Percentiles rank a stretch among this genome's conserved stretches.
Evolutionary conservation across 495 filamentous ascomycete genomes (phyloP).

Genomic region (Aspergillus olivimuriae): DNA sequence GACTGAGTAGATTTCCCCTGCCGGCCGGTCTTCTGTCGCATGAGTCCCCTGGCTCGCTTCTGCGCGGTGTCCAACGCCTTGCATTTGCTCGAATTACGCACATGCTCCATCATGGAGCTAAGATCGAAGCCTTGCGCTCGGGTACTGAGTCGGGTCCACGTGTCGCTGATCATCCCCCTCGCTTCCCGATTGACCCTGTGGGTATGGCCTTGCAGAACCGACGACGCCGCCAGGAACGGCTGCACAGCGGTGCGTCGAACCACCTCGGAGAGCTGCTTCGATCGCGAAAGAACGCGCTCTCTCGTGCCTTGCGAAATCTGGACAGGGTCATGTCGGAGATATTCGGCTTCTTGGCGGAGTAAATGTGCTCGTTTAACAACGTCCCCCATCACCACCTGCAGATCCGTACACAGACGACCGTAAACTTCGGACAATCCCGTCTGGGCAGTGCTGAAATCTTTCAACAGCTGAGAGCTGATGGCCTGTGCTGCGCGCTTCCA

Average conservation of each 20-base stretch:
- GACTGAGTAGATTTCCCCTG: slow-evolving; percentile 8
- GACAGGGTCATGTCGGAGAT: slow-evolving; percentile 20
- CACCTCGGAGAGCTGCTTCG: slow-evolving; percentile 31
- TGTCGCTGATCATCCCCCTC: slow-evolving; percentile 21
- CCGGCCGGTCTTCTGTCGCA: slow-evolving; percentile 16
- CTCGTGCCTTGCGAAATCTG: slow-evolving; percentile 13
- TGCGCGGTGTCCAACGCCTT: slow-evolving; percentile 34
- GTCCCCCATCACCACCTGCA: slow-evolving; percentile 44
- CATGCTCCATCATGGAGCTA: slow-evolving; percentile 22
- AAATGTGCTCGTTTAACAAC: slow-evolving; percentile 38
- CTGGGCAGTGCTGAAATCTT: slow-evolving; percentile 38
- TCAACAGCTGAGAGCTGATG: slow-evolving; percentile 36
- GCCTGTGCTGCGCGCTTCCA: slow-evolving; percentile 47
- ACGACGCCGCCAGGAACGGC: slow-evolving; percentile 26
- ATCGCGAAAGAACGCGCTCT: slow-evolving; percentile 27
- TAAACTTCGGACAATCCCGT: slow-evolving; percentile 36
- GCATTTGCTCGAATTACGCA: slow-evolving; percentile 26
- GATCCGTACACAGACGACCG: slow-evolving; percentile 41
- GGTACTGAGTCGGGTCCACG: slow-evolving; percentile 24
- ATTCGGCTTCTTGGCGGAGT: slow-evolving; percentile 27
- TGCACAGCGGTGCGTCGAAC: slow-evolving; percentile 31
- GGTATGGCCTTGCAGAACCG: slow-evolving; percentile 24
- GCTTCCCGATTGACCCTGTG: slow-evolving; percentile 26
- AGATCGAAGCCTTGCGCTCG: slow-evolving; percentile 23
- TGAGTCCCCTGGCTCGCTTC: slow-evolving; percentile 28